phyloP scores from a whole-genome alignment of 169 alveolate genomes.

The Eimeria maxima region DNA sequence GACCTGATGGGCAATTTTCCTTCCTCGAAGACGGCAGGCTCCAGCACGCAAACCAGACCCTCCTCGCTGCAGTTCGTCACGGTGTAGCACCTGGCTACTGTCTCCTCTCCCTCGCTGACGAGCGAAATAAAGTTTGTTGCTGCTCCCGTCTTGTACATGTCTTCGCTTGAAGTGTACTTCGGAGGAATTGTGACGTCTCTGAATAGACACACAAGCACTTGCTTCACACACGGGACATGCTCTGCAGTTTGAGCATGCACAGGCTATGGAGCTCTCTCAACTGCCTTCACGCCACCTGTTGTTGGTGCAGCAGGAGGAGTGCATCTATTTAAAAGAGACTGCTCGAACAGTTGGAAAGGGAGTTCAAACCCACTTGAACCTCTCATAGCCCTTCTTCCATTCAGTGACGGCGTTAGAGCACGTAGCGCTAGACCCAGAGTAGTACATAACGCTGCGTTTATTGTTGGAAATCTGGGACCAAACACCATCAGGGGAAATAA shows the following conservation, averaged over 20 bases:
- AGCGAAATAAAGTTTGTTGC: slow-evolving; percentile 68
- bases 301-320: neutral
- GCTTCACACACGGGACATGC: neutral
- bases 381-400: slow-evolving; percentile 32
- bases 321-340: neutral
- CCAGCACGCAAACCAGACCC: slow-evolving; percentile 53
- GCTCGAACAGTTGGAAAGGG: neutral
- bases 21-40: neutral
- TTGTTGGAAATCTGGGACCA: too few species aligned
- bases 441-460: slow-evolving; percentile 22
- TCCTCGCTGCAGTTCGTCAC: neutral
- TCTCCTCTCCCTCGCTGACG: slow-evolving; percentile 1
- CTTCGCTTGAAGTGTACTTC: neutral
- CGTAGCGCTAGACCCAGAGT: neutral
- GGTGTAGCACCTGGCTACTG: slow-evolving; percentile 30
- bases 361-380: neutral
- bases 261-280: neutral
- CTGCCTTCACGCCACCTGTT: neutral
- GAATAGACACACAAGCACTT: neutral
- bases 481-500: neutral
- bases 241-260: neutral
- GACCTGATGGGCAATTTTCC: slow-evolving; percentile 22
- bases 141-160: neutral
- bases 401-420: slow-evolving; percentile 9
- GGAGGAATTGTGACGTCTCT: slow-evolving; percentile 45